Evolutionary conservation across 2,329 filamentous ascomycete species (phyloP).

Genomic region (Diplocarpon rosae): DNA sequence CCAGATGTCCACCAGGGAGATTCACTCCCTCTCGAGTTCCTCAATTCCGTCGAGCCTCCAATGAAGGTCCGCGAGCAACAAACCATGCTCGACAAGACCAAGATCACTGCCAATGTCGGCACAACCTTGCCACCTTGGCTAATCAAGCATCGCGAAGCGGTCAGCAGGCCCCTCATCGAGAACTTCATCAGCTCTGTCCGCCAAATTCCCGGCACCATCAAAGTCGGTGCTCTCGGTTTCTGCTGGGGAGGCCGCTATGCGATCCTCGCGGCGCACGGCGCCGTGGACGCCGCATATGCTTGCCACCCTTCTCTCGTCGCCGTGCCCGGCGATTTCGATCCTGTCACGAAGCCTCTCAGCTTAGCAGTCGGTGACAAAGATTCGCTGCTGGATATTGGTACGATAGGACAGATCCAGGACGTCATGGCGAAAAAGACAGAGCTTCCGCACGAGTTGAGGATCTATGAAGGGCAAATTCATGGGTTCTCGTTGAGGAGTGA

Average conservation of each 20-base stretch:
- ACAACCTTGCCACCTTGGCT: conserved; percentile 34
- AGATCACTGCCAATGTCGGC: conserved; percentile 31
- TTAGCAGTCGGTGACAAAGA: conserved; percentile 34
- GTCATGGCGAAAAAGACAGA: conserved; percentile 30
- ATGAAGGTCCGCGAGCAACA: conserved; percentile 30
- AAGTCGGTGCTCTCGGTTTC: conserved; percentile 43
- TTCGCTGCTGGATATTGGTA: conserved; percentile 30
- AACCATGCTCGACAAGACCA: conserved; percentile 30
- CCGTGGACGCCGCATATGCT: conserved; percentile 29
- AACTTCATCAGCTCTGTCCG: conserved; percentile 32
- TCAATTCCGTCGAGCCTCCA: conserved; percentile 33
- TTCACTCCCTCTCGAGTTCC: conserved; percentile 30
- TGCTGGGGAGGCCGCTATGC: conserved; percentile 48
- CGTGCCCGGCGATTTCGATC: conserved; percentile 33
- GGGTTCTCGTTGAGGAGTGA: conserved; percentile 34
- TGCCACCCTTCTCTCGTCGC: conserved; percentile 33
- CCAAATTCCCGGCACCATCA: conserved; percentile 30
- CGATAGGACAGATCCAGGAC: conserved; percentile 31
- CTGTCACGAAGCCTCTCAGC: conserved; percentile 30
- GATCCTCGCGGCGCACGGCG: conserved; percentile 33
- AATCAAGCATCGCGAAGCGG: conserved; percentile 32
- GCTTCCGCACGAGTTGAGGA: conserved; percentile 29
- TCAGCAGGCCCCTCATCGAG: conserved; percentile 33
- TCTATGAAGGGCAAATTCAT: conserved; percentile 35
- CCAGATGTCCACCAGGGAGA: conserved; percentile 36